Base-by-base conservation (phyloP, 352 stramenopile species). In the Phytophthora quininea region DNA sequence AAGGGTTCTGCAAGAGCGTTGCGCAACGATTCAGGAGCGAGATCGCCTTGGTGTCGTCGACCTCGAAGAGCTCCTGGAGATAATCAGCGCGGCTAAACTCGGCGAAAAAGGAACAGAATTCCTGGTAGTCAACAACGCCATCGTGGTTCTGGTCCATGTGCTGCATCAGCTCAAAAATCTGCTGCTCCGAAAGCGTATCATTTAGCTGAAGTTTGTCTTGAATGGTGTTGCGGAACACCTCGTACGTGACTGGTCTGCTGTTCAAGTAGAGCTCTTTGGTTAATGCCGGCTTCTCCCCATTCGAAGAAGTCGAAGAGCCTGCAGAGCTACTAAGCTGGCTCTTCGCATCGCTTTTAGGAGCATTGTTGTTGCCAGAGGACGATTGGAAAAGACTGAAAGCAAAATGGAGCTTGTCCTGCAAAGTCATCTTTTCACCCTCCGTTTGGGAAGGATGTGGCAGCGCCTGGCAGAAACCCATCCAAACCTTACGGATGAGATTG, bases 151-250 rank as follows among this genome's bases (percentile, higher is more conserved):
- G 81, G 67, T 98, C 93, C 57, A 98, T 87, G 50, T 94, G 84
- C 58, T 96, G 84, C 93, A 98, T 98, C 27, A 98, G 66, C 64
- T 98, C 93, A 29, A 97, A 97, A 15, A 97, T 95, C 69, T 97
- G 90, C 48, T 96, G 86, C 62, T 96, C 89, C 12, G 88, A 95
- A 4, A 98, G 76, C 0, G 75, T 86, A 27, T 82, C 74, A 1
- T 67, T 61, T 0, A 94, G 69, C 11, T 83, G 74, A 5, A 94
- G 62, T 15, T 80, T 83, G 8, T 69, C 73, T 64, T 91, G 84
- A 27, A 94, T 80, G 10, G 86, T 94, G 5, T 79, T 78, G 4
- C 86, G 82, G 38, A 94, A 94, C 32, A 91, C 82, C 33, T 91
- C 84, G 60, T 94, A 94, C 19, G 86, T 92, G 46, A 93, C 78